Base-by-base conservation (phyloP, 192 early-diverging fungal genomes). In the Geosiphon pyriformis region DNA sequence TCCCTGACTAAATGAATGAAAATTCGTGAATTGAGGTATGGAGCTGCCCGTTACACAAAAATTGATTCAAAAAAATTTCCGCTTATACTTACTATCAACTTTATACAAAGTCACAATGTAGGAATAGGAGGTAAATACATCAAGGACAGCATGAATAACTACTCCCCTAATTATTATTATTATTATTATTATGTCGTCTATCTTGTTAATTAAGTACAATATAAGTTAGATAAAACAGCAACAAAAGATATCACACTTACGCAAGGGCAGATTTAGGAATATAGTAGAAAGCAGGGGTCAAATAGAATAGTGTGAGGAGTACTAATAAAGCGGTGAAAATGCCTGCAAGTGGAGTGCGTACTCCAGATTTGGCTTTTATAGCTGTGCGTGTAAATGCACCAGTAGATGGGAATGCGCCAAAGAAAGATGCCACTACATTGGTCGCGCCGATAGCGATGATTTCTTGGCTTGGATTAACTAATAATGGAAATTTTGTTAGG, bases 301-400 rank as follows among this genome's bases (percentile, higher is more conserved):
- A 80, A 27, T 82, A 77, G 73, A 83, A 94, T 31, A 97, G 77
- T 32, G 90, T 85, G 30, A 97, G 70, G 1, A 97, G 74, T n/a
- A 97, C 92, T 17, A 94, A 81, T 6, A 78, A 64, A 32, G 84
- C 90, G 12, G 91, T 90, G 76, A 94, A 80, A 56, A 92, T 71
- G 29, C 87, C 87, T 22, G 89, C 86, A 20, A 91, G 70, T 3
- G 93, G 93, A 7, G 92, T 88, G 35, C 87, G 80, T 30, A 90
- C 89, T 12, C 95, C 95, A 10, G 92, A 91, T 69, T 87, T 84
- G 65, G 91, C 82, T 77, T 94, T 96, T 74, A 98, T 86, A 52
- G 94, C 93, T 0, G 92, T 90, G 48, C 95, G 88, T 12, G 93
- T 93, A 80, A 98, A 96, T 10, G 93, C 93, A 46, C 94, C 95